Percentiles rank a stretch among this genome's conserved stretches.
Conservation (phyloP, 495 filamentous ascomycete species). For the Massariosphaeria phaeospora region DNA sequence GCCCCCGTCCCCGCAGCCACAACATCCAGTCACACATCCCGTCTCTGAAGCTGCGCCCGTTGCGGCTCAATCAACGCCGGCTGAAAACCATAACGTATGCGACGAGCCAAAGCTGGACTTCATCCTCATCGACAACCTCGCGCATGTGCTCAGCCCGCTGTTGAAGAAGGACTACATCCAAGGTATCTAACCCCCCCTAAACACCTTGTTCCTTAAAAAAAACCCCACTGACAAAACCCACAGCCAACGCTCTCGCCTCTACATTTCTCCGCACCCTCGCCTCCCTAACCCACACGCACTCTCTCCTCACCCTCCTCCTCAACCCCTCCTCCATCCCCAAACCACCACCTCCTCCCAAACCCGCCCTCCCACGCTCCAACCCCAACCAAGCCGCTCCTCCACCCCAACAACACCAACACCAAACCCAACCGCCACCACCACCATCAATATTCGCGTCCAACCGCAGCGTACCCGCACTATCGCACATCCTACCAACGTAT, state of each 20-base stretch:
- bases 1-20: no score
- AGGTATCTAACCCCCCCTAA: slow-evolving; percentile 8
- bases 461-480: slow-evolving; percentile 32
- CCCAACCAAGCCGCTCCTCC: neutral
- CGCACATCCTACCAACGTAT: slow-evolving; percentile 25
- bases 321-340: slow-evolving; percentile 28
- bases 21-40: slow-evolving; percentile 9
- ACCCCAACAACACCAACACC: slow-evolving; percentile 2
- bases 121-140: slow-evolving; percentile 40
- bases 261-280: slow-evolving; percentile 38
- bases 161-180: slow-evolving; percentile 35
- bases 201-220: neutral
- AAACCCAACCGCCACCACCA: neutral
- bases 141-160: slow-evolving; percentile 44
- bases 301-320: slow-evolving; percentile 37
- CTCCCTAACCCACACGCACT: slow-evolving; percentile 32
- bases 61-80: neutral
- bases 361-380: neutral
- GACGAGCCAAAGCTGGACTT: slow-evolving; percentile 18
- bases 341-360: neutral
- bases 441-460: slow-evolving; percentile 37
- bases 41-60: neutral
- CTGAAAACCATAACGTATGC: neutral
- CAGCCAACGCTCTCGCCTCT: slow-evolving; percentile 35
- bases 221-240: neutral